Conservation (phyloP, 768 basidiomycete genomes). For the Kwoniella bestiolae region DNA sequence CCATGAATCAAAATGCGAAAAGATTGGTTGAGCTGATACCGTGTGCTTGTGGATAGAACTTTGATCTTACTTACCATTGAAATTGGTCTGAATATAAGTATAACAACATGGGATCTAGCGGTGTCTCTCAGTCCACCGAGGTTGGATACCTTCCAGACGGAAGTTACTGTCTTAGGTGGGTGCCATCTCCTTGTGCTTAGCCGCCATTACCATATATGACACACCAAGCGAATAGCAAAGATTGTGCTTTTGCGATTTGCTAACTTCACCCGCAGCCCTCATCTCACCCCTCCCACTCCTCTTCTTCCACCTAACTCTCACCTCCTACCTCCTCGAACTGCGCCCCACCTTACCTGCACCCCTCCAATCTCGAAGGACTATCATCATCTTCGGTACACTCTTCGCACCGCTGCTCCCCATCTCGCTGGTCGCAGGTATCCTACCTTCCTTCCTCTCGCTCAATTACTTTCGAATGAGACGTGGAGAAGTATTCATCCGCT, state of each 20-base stretch:
- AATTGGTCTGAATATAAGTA: neutral
- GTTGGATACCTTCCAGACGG: conserved; percentile 1
- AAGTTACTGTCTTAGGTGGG: conserved; percentile 33
- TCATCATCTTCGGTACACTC: conserved; percentile 11
- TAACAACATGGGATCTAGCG: neutral
- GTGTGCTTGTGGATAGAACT: neutral
- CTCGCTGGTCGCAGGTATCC: conserved; percentile 15
- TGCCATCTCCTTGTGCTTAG: neutral
- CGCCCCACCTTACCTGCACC: conserved; percentile 10
- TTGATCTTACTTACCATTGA: conserved; percentile 2
- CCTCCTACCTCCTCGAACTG: conserved; percentile 19
- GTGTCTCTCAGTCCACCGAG: neutral
- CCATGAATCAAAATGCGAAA: too few relatives aligned
- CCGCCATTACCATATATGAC: neutral
- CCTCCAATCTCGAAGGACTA: conserved; percentile 1
- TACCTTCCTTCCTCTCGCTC: conserved; percentile 24
- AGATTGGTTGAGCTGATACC: neutral
- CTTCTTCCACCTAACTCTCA: conserved; percentile 18
- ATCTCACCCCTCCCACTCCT: conserved; percentile 22
- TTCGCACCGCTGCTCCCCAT: conserved; percentile 32
- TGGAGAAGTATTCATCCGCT: neutral
- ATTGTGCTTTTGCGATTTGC: too few relatives aligned
- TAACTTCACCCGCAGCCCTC: conserved; percentile 15
- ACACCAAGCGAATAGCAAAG: too few relatives aligned
- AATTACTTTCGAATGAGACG: neutral